A percentile compares a stretch with the other conserved stretches of the same genome.
phyloP scores from a whole-genome alignment of 257 asterid species.

The Ilex aquifolium region DNA sequence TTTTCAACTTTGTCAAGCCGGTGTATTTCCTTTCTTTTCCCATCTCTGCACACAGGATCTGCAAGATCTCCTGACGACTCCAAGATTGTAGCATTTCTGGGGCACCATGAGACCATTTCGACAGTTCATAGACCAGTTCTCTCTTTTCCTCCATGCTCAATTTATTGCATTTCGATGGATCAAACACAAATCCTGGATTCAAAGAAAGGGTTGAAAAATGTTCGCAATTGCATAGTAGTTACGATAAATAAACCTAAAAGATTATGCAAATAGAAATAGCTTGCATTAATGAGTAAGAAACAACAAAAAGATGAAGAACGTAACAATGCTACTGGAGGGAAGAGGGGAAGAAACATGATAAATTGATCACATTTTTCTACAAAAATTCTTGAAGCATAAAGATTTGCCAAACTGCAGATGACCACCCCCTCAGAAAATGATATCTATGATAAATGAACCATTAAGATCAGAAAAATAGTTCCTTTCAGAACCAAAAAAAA shows the following conservation, averaged over 20 bases:
- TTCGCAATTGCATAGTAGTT: neutral
- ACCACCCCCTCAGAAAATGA: no score
- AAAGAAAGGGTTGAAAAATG: conserved; percentile 8
- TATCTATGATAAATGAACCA: no score
- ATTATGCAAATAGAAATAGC: neutral
- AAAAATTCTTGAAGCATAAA: no score
- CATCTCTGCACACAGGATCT: conserved; percentile 86
- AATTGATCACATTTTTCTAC: no score
- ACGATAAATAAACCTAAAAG: neutral
- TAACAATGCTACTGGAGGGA: no score
- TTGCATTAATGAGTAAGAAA: no score
- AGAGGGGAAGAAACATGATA: no score
- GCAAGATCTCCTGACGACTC: conserved; percentile 93
- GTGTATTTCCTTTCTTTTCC: conserved; percentile 97
- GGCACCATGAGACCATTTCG: conserved; percentile 66
- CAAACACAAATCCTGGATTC: conserved; percentile 48
- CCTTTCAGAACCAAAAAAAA: no score
- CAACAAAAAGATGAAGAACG: no score
- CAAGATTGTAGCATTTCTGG: conserved; percentile 73
- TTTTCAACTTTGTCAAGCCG: conserved; percentile 77
- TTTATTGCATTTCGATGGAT: conserved; percentile 69
- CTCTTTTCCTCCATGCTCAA: conserved; percentile 76
- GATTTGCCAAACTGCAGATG: no score
- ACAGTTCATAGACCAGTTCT: conserved; percentile 66
- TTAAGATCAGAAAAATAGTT: no score